These are phyloP conservation scores for Rubia balearica DNA, from an alignment of 305 asterid species.

Conservation along the genomic window DNA sequence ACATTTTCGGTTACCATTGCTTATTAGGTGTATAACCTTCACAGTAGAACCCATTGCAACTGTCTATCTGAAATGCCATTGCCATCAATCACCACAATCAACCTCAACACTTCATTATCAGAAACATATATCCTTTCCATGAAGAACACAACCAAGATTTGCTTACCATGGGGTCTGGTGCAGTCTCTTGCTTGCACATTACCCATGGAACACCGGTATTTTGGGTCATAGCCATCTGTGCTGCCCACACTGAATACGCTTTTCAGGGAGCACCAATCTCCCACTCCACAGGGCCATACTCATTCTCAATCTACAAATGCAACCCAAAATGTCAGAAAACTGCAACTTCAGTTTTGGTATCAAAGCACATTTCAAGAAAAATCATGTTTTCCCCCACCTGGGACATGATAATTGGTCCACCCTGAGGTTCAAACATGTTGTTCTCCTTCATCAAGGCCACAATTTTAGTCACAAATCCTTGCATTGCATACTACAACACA, in stretches of 20 bases:
- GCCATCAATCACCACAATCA: not conserved
- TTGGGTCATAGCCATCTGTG: slow-evolving; percentile 66
- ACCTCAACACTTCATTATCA: not conserved
- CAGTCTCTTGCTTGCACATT: slow-evolving; percentile 87
- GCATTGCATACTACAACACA: slow-evolving; percentile 63
- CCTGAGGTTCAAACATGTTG: slow-evolving; percentile 75
- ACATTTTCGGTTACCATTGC: slow-evolving; percentile 79
- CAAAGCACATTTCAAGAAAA: slow-evolving; percentile 4
- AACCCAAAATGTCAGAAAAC: not conserved
- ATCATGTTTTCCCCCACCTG: slow-evolving; percentile 36
- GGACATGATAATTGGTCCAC: slow-evolving; percentile 89
- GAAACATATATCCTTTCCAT: not conserved
- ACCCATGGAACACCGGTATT: slow-evolving; percentile 92
- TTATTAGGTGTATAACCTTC: slow-evolving; percentile 65
- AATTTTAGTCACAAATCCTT: slow-evolving; percentile 59
- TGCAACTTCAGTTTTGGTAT: not conserved
- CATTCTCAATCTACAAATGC: slow-evolving; percentile 66
- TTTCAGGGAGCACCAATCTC: slow-evolving; percentile 77
- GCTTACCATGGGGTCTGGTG: slow-evolving; percentile 46
- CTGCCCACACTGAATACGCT: slow-evolving; percentile 71
- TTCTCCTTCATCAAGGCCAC: slow-evolving; percentile 78
- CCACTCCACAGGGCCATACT: slow-evolving; percentile 81
- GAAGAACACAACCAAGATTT: not conserved
- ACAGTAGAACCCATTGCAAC: slow-evolving; percentile 87
- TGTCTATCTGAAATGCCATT: slow-evolving; percentile 47